Conservation (phyloP, 495 filamentous ascomycete genomes). For the Extremus antarcticus region DNA sequence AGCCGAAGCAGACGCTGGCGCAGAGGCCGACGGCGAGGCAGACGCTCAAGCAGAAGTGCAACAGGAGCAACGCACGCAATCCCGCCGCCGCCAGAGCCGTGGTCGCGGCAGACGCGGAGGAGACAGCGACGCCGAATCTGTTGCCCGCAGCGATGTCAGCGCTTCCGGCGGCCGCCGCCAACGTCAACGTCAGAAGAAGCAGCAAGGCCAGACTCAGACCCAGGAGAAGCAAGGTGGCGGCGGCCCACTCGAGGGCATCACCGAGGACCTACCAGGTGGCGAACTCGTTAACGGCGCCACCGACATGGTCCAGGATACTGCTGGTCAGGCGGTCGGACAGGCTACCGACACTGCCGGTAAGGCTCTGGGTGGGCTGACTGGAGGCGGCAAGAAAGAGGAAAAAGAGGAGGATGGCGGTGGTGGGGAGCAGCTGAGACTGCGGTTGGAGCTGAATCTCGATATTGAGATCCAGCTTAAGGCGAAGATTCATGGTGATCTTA, state of each 20-base stretch:
- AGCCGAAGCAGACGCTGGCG: conserved; percentile 24
- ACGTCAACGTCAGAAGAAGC: conserved; percentile 29
- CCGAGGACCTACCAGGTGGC: conserved; percentile 30
- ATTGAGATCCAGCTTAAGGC: conserved; percentile 85
- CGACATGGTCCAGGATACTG: conserved; percentile 34
- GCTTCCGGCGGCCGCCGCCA: conserved; percentile 30
- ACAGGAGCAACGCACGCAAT: conserved; percentile 22
- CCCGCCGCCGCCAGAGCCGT: conserved; percentile 31
- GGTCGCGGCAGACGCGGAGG: conserved; percentile 26
- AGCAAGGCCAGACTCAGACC: conserved; percentile 7
- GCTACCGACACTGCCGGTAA: conserved; percentile 31
- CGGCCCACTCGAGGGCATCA: conserved; percentile 30
- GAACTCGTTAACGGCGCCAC: conserved; percentile 29
- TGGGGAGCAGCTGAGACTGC: conserved; percentile 59
- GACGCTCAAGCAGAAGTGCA: conserved; percentile 23
- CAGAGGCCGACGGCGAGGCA: conserved; percentile 19
- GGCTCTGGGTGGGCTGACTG: conserved; percentile 29
- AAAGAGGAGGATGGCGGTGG: conserved; percentile 25
- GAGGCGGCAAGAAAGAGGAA: conserved; percentile 16
- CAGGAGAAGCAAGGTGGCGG: conserved; percentile 13
- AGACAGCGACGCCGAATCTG: conserved; percentile 28
- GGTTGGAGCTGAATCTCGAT: conserved; percentile 79
- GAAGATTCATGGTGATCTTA: conserved; percentile 84
- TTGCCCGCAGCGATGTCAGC: conserved; percentile 29
- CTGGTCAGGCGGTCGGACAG: conserved; percentile 25